Conservation (phyloP, 768 basidiomycete species). For the Rhizopogon vesiculosus region DNA sequence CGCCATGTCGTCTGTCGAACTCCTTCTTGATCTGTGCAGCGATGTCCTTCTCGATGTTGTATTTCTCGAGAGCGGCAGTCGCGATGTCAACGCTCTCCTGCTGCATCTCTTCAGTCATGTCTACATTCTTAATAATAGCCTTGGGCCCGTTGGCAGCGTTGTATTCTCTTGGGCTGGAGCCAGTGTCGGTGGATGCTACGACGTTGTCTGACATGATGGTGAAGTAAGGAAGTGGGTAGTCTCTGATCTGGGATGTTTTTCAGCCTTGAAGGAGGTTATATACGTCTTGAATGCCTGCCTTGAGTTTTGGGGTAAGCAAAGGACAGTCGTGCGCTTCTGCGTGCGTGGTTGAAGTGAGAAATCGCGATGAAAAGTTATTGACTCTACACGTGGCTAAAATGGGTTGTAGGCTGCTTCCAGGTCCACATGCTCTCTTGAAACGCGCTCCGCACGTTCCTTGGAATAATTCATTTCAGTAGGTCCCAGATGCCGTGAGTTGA, state of each 20-base stretch:
- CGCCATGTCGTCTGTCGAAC: conserved; percentile 87
- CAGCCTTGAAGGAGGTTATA: conserved; percentile 16
- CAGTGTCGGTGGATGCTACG: conserved; percentile 44
- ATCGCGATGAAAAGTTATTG: conserved; percentile 11
- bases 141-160: conserved; percentile 48
- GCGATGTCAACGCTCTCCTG: conserved; percentile 90
- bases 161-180: conserved; percentile 36
- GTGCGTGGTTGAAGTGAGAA: conserved; percentile 14
- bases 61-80: conserved; percentile 80
- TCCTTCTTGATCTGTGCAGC: conserved; percentile 98
- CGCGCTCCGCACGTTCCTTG: conserved; percentile 6
- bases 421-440: conserved; percentile 10
- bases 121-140: conserved; percentile 94
- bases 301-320: conserved; percentile 18
- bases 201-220: conserved; percentile 39
- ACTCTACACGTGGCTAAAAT: conserved; percentile 11
- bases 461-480: neutral
- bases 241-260: neutral
- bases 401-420: neutral
- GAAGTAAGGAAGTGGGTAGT: neutral
- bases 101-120: conserved; percentile 97
- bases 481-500: neutral
- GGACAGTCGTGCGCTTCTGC: conserved; percentile 2
- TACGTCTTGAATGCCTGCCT: conserved; percentile 19
- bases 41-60: conserved; percentile 96